Conservation (phyloP, 495 filamentous ascomycete genomes). For the Penicillium daleae region DNA sequence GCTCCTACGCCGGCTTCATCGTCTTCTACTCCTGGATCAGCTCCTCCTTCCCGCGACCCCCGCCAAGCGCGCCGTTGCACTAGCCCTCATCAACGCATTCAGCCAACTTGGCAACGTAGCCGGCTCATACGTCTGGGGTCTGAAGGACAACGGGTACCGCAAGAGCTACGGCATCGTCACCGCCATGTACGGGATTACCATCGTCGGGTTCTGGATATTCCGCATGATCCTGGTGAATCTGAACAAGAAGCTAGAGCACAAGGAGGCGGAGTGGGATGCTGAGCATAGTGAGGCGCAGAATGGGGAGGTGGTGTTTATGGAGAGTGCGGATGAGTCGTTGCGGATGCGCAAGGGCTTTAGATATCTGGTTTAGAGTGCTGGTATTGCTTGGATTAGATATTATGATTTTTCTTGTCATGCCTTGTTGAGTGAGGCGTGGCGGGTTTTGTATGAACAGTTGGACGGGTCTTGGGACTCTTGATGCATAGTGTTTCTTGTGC, state of each 20-base stretch:
- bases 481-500: neutral
- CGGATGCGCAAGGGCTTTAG: slow-evolving; percentile 41
- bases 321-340: slow-evolving; percentile 32
- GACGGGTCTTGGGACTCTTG: neutral
- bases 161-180: slow-evolving; percentile 43
- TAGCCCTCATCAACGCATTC: slow-evolving; percentile 83
- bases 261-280: slow-evolving; percentile 33
- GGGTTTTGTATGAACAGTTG: neutral
- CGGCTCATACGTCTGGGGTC: slow-evolving; percentile 39
- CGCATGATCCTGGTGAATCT: slow-evolving; percentile 61
- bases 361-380: slow-evolving; percentile 32
- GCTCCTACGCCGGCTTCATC: slow-evolving; percentile 62
- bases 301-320: slow-evolving; percentile 23
- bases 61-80: slow-evolving; percentile 78
- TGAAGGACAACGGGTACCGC: slow-evolving; percentile 37
- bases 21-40: slow-evolving; percentile 79
- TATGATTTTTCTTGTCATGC: neutral
- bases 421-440: neutral
- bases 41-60: slow-evolving; percentile 80
- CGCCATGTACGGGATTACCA: slow-evolving; percentile 40
- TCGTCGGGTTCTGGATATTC: slow-evolving; percentile 46
- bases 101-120: slow-evolving; percentile 47
- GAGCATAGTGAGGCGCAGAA: slow-evolving; percentile 15
- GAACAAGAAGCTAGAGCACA: slow-evolving; percentile 69
- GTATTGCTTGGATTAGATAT: slow-evolving; percentile 7